Evolutionary conservation across 257 asterid genomes (phyloP).

Genomic region (Orobanche coerulescens): DNA sequence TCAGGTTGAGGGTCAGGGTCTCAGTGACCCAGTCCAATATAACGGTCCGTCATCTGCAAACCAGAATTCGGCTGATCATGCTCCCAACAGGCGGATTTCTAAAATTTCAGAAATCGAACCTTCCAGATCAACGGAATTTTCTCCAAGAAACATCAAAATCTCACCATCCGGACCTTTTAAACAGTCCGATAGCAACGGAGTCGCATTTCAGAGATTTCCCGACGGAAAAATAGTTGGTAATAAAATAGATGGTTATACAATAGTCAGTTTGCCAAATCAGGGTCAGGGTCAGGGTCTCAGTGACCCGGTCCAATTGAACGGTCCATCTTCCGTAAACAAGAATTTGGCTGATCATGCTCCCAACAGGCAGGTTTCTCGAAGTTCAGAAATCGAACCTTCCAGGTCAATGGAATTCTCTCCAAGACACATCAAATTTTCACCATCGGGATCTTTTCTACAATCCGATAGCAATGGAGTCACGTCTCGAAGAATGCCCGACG

Average conservation of each 20-base stretch:
- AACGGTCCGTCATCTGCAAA: conserved; percentile 36
- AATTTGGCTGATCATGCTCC: conserved; percentile 27
- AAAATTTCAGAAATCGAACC: conserved; percentile 40
- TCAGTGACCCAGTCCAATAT: too few species aligned
- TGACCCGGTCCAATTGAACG: too few species aligned
- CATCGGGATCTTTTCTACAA: conserved; percentile 48
- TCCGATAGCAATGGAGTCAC: conserved; percentile 33
- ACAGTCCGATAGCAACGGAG: conserved; percentile 37
- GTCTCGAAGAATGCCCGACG: conserved; percentile 41
- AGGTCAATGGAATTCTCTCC: conserved; percentile 37
- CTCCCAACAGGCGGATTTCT: conserved; percentile 31
- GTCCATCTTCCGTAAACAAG: conserved; percentile 37
- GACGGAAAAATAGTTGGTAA: conserved; percentile 34
- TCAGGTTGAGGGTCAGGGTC: conserved; percentile 50
- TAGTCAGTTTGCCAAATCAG: conserved; percentile 29
- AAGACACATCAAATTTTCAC: conserved; percentile 35
- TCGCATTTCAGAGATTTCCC: conserved; percentile 35
- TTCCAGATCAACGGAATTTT: conserved; percentile 35
- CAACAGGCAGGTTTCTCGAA: conserved; percentile 34
- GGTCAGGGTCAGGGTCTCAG: conserved; percentile 59
- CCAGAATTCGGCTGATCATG: conserved; percentile 32
- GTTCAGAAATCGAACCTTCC: conserved; percentile 40
- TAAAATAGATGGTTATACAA: conserved; percentile 28
- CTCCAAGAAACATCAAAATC: conserved; percentile 34
- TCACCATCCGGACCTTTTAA: conserved; percentile 47